Evolutionary conservation across 371 early-diverging fungal species (phyloP).

Genomic region (Mucor racemosus): DNA sequence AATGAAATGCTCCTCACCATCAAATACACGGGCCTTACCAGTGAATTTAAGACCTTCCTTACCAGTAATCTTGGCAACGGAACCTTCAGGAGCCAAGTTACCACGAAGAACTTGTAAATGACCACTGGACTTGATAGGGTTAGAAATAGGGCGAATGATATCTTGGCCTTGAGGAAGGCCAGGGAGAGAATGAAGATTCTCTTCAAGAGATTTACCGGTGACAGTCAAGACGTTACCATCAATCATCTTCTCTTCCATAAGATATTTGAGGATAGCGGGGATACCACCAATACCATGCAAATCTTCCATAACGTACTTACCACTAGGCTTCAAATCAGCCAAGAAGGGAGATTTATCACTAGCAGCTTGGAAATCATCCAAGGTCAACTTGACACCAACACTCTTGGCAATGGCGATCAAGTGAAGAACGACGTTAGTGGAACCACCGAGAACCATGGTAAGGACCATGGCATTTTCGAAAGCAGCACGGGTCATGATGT

Average conservation of each 20-base stretch:
- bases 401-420: constrained; percentile 93
- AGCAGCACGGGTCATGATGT: constrained; percentile 92
- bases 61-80: constrained; percentile 98
- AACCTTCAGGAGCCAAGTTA: constrained; percentile 94
- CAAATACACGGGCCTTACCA: constrained; percentile 89
- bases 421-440: constrained; percentile 97
- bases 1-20: constrained; percentile 90
- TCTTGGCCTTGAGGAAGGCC: constrained; percentile 77
- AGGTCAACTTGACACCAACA: constrained; percentile 75
- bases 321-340: constrained; percentile 94
- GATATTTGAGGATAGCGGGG: constrained; percentile 85
- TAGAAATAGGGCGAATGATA: constrained; percentile 77
- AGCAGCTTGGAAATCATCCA: constrained; percentile 92
- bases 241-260: constrained; percentile 71
- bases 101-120: constrained; percentile 92
- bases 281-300: constrained; percentile 80
- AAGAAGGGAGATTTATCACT: constrained; percentile 90
- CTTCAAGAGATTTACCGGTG: constrained; percentile 83
- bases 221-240: constrained; percentile 81
- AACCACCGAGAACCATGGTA: constrained; percentile 94
- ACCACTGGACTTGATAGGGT: constrained; percentile 90
- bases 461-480: constrained; percentile 95
- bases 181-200: constrained; percentile 74
- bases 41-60: constrained; percentile 92
- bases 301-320: constrained; percentile 89